Base-by-base conservation (phyloP, 306 rosid genomes). In the Albizia julibrissin region DNA sequence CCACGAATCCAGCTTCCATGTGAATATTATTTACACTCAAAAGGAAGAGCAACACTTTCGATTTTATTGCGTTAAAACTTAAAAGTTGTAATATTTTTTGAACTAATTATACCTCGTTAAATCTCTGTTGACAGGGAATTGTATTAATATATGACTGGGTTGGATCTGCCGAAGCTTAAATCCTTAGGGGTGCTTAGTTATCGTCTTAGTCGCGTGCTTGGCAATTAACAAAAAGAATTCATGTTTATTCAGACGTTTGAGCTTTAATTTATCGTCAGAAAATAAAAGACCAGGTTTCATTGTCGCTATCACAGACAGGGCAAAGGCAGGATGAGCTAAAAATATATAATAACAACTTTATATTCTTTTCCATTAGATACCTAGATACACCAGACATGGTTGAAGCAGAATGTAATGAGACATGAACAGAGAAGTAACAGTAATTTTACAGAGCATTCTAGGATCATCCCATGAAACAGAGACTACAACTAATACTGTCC, bases 381-480 rank as follows among this genome's bases (percentile, higher is more conserved):
- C 73, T 86, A 81, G 89, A 83, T 90, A 76, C 76, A 67, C 80
- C 56, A 84, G 61, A 56, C 90, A 85, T 83, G 80, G 84, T 84
- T 80, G 62, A 71, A 49, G 80, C 44, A 84, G 58, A 65, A 85
- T 46, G 68, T 56, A 52, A 84, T 33, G 79, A 76, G 58, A 80
- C 78, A 73, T 40, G 54, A 85, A 87, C 84, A 84, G 40, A 79
- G 68, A 86, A 81, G 62, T 66, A 74, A 80, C 72, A 82, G 65
- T 81, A 74, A 72, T 74, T 82, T 39, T 75, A 47, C 39, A 75
- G 21, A 44, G 27, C 75, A 65, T 85, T 72, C 85, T 82, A 70
- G 68, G 76, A 79, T 85, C 87, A 86, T 75, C 89, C 90, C 86
- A 82, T 86, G 83, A 77, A 81, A 84, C 88, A 69, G 89, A 83